phyloP scores from a whole-genome alignment of 1,284 basidiomycete species.

The Ganoderma boninense region DNA sequence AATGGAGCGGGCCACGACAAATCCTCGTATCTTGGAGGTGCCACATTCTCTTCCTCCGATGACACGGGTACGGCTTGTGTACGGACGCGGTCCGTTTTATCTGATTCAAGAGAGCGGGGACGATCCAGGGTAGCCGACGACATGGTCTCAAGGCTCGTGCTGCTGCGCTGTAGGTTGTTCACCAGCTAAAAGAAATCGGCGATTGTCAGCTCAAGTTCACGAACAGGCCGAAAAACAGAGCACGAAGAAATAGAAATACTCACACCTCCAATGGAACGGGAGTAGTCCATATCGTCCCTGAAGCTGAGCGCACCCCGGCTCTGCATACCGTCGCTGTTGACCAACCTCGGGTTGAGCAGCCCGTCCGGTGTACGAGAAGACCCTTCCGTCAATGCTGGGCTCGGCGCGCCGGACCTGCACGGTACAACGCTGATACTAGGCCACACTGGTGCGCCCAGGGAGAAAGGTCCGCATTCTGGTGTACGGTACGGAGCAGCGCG shows the following conservation, averaged over 20 bases:
- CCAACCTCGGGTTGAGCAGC: conserved; percentile 46
- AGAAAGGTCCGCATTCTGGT: neutral
- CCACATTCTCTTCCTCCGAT: neutral
- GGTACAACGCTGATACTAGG: conserved; percentile 26
- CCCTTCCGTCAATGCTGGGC: conserved; percentile 47
- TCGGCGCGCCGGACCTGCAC: conserved; percentile 39
- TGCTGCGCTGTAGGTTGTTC: conserved; percentile 48
- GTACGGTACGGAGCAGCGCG: conserved; percentile 2
- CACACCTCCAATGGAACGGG: conserved; percentile 52
- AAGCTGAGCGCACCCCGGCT: conserved; percentile 48
- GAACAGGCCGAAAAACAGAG: neutral
- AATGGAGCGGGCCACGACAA: neutral
- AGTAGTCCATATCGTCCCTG: conserved; percentile 54
- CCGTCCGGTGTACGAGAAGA: conserved; percentile 44
- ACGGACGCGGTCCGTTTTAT: conserved; percentile 12
- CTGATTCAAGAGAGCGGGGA: conserved; percentile 25
- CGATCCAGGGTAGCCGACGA: conserved; percentile 16
- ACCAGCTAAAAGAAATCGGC: conserved; percentile 41
- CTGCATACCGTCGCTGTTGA: conserved; percentile 38
- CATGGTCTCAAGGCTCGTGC: conserved; percentile 48
- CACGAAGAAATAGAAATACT: conserved; percentile 28
- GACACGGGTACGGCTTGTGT: neutral
- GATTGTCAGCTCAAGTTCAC: conserved; percentile 13
- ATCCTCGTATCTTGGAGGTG: neutral
- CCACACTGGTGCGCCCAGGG: conserved; percentile 26